Base-by-base conservation (phyloP, 352 stramenopile species). In the Pythium brassicae region DNA sequence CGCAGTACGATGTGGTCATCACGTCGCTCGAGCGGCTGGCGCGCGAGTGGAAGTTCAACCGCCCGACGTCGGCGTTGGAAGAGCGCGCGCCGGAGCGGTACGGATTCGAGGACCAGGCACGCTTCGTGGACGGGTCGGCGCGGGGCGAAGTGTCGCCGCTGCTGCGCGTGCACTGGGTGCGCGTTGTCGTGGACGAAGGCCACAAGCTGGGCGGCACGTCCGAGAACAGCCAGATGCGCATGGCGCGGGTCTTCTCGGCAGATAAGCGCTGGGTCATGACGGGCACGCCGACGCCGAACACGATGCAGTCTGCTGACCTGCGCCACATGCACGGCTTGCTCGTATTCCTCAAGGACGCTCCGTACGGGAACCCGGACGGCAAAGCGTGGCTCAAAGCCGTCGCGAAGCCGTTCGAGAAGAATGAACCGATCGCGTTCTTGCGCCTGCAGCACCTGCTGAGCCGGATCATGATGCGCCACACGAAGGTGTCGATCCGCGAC, bases 221-320 rank as follows among this genome's bases (percentile, higher is more conserved):
- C 22, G 63, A 74, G 42, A 81, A 73, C 3, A 76, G 84, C 53
- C 72, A 94, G 22, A 94, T 94, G 63, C 62, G 83, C 10, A 87
- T 97, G 59, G 88, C 96, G 9, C 66, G 82, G 25, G 50, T 91
- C 23, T 60, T 98, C 8, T 83, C 70, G 39, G 86, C 87, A 1
- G 76, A 97, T 52, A 83, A 89, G 53, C 74, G 92, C 17, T 99
- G 95, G 96, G 86, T 97, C n/a, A 98, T 99, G 95, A 99, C 94
- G 4, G 96, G 96, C 47, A 99, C 96, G 19, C 96, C 96, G 17
- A 98, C 95, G 12, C 87, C 89, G 37, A 95, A 96, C 56, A 87
- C 79, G 0, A 74, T 93, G 19, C 76, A 96, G 55, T 88, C 72
- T n/a, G 65, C 72, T 2, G 93, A 93, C 35, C 66, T 98, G 8